Evolutionary conservation across 305 asterid species (phyloP), one percentile per base, ranked within the genome.

Genomic region (Fraxinus latifolia): DNA sequence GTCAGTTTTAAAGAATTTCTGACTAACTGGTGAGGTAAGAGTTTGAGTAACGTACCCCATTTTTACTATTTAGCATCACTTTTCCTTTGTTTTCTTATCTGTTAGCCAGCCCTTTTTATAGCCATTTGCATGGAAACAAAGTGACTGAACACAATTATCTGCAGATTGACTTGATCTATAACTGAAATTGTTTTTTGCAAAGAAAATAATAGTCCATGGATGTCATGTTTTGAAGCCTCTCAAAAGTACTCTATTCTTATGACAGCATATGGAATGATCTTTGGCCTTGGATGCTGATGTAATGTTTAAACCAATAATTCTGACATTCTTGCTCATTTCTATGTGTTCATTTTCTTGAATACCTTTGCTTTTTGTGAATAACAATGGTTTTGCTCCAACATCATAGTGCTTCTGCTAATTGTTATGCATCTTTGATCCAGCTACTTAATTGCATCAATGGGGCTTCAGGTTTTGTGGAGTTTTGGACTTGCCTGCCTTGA

Each of bases 401-500:
- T 62, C 62, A 0, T 39, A 33, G 53, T 65, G 19, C 75, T 25
- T 33, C 76, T 53, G 19, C 76, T 60, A 60, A 60, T 60, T 17
- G 31, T 7, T 53, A 17, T 53, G 8, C 12, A 60, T 60, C 60
- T 65, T 68, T 83, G 78, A 29, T 79, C 80, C 97, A 93, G 98
- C 89, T 95, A 93, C 89, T 87, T 95, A 87, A 90, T 95, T 74
- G 93, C 93, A 80, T 86, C 92, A 9, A 90, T 90, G 93, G 93
- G 93, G 85, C 92, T 90, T 82, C 90, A 93, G 89, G 85, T 93
- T 58, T 80, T 93, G 89, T 95, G 98, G 98, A 93, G 98, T 90
- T 92, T 91, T 77, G 93, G 94, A 58, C 97, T 93, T 81, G 93
- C 93, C 82, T 95, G 97, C 87, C 88, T 92, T 7, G 97, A 93